These are phyloP conservation scores for Sphaerobolus stellatus DNA, from an alignment of 1,284 basidiomycete species.

Conservation along the genomic window DNA sequence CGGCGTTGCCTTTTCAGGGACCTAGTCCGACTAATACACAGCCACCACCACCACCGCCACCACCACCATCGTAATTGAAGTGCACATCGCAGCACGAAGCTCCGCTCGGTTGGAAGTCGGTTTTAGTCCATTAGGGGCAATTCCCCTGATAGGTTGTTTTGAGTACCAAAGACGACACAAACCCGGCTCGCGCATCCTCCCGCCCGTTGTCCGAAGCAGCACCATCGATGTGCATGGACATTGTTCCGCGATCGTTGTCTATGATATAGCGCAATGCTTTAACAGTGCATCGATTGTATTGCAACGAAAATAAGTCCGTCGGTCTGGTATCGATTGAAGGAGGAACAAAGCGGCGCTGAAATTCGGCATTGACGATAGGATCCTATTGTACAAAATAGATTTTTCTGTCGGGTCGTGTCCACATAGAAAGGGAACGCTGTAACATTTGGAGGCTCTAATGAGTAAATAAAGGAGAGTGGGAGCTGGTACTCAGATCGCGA, in stretches of 20 bases:
- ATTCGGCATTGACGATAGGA: neutral
- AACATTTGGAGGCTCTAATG: no score
- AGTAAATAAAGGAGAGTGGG: no score
- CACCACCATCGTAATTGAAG: constrained; percentile 17
- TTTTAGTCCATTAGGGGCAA: neutral
- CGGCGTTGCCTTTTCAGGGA: no score
- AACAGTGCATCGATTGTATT: neutral
- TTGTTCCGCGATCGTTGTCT: neutral
- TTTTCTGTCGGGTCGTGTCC: no score
- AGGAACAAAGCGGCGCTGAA: neutral
- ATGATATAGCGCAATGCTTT: neutral
- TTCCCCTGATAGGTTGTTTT: neutral
- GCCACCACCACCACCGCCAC: no score
- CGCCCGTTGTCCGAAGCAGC: neutral
- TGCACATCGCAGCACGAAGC: constrained; percentile 21
- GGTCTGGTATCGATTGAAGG: neutral
- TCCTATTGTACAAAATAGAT: no score
- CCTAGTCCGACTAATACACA: no score
- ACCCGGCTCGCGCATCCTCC: neutral
- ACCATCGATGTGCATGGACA: neutral
- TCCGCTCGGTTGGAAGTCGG: constrained; percentile 23
- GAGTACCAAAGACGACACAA: neutral
- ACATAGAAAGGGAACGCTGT: no score
- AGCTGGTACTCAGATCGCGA: no score
- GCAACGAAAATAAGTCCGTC: neutral